A percentile compares a stretch with the other conserved stretches of the same genome.
Evolutionary conservation across 306 rosid genomes (phyloP).

Genomic region (Acacia melanoxylon): DNA sequence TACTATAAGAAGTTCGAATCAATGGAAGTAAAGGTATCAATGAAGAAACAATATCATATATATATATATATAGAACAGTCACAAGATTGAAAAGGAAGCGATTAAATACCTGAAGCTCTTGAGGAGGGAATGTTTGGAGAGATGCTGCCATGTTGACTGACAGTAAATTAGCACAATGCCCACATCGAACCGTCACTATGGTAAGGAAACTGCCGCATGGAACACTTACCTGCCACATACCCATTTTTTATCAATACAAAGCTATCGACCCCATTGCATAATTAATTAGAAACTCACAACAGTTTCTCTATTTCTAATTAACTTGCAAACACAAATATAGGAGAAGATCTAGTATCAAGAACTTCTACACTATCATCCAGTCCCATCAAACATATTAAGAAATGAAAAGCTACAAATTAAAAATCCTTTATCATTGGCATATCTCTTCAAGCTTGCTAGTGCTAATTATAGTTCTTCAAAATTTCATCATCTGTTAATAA

Average conservation of each 20-base stretch:
- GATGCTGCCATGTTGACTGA: slow-evolving; percentile 83
- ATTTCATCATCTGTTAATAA: neutral
- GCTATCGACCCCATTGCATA: slow-evolving; percentile 11
- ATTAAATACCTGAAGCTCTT: slow-evolving; percentile 52
- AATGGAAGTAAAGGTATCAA: neutral
- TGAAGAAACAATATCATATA: neutral
- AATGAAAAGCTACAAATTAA: slow-evolving; percentile 6
- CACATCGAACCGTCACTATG: slow-evolving; percentile 91
- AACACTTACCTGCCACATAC: slow-evolving; percentile 78
- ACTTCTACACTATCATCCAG: neutral
- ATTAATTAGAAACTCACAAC: neutral
- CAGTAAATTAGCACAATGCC: slow-evolving; percentile 90
- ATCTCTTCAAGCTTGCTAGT: neutral
- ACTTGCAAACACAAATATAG: neutral
- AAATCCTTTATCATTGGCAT: neutral
- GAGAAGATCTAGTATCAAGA: neutral
- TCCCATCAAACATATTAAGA: slow-evolving; percentile 3
- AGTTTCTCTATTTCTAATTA: neutral
- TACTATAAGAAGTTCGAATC: neutral
- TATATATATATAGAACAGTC: neutral
- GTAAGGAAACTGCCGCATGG: slow-evolving; percentile 77
- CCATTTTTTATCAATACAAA: slow-evolving; percentile 29
- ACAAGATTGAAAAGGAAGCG: neutral
- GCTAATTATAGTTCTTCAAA: neutral
- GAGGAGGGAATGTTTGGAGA: slow-evolving; percentile 63